Base-by-base conservation (phyloP, 2,329 filamentous ascomycete genomes). In the Fusarium keratoplasticum region DNA sequence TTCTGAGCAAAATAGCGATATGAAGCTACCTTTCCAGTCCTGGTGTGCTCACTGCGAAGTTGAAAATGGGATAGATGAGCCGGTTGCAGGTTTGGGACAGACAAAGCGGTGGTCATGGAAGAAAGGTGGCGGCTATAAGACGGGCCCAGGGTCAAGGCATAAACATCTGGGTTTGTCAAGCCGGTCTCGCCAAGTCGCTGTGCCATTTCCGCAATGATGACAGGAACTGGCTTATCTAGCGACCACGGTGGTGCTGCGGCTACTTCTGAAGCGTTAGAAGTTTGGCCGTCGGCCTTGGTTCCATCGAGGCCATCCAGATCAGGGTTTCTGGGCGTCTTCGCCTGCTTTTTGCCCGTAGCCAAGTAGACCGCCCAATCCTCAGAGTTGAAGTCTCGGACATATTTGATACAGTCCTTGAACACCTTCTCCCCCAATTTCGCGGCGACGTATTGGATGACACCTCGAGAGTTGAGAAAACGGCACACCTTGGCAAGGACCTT, bases 341-440 rank as follows among this genome's bases (percentile, higher is more conserved):
- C 61, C 80, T 82, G 31, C 73, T 75, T 81, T 61, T 83, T 84
- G 3, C 83, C 89, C 0, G 87, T 89, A 3, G 87, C 85, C 25
- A 89, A 82, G 67, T 88, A 90, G 20, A 86, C 81, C 8, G 85
- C 82, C 89, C 89, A 91, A 72, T 91, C 89, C 25, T 87, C 86
- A 2, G 86, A 76, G 14, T 86, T 89, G 35, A 90, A 85, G 8
- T 91, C 88, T 52, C 89, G 84, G 55, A 87, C 81, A 66, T 87
- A 91, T 71, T 89, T 89, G 70, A 92, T 84, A 73, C 90, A 92
- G 73, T 91, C 89, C 73, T 90, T 90, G 82, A 88, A 91, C 7
- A 91, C 82, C 64, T 86, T 86, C 36, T 86, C 84, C 18, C 85
- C 83, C 13, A 90, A 86, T 40, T 86, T 87, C 6, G 89, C 89